phyloP scores from a whole-genome alignment of 2,329 filamentous ascomycete species.

The Reticulascus tulasneorum region DNA sequence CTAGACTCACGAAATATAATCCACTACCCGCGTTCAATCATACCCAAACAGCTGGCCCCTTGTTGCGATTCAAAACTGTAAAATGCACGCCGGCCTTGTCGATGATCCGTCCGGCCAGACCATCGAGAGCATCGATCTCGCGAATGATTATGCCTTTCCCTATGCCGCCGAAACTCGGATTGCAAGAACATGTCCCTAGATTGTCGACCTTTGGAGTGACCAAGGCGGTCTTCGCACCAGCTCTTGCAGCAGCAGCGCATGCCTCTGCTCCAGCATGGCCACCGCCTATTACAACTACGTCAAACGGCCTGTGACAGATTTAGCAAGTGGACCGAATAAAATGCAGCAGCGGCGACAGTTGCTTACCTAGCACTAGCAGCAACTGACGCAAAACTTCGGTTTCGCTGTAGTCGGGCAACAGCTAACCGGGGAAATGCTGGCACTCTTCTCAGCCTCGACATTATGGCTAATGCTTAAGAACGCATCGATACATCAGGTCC shows the following conservation, averaged over 20 bases:
- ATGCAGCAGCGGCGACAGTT: no score
- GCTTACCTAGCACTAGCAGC: no score
- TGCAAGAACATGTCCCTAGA: constrained; percentile 92
- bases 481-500: no score
- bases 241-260: constrained; percentile 81
- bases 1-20: background rate
- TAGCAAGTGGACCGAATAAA: no score
- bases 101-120: constrained; percentile 80
- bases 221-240: constrained; percentile 83
- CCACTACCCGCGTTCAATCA: no score
- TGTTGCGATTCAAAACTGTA: constrained; percentile 78
- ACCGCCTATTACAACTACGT: constrained; percentile 93
- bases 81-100: constrained; percentile 97
- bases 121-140: constrained; percentile 92
- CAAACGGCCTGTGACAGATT: constrained; percentile 62
- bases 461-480: no score
- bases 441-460: no score
- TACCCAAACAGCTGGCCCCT: constrained; percentile 91
- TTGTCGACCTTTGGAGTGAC: constrained; percentile 86
- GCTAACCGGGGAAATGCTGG: no score
- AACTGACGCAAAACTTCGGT: no score
- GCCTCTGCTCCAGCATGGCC: constrained; percentile 96
- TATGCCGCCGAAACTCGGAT: constrained; percentile 96
- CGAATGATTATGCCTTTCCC: constrained; percentile 95
- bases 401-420: no score